A percentile compares a stretch with the other conserved stretches of the same genome.
Evolutionary conservation across 331 rosid species (phyloP).

Genomic region (Acacia concinna): DNA sequence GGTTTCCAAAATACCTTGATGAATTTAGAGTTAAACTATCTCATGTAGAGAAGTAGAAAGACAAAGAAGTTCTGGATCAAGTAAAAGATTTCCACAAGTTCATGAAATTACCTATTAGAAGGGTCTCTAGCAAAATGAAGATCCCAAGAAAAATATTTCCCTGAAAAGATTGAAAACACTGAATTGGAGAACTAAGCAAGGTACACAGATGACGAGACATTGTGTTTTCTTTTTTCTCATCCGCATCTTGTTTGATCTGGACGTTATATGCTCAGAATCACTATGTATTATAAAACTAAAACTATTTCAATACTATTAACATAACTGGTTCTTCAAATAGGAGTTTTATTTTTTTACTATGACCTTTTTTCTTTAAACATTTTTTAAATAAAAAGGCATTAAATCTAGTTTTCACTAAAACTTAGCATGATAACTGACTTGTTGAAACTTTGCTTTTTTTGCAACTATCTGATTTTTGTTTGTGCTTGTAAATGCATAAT

Average conservation of each 20-base stretch:
- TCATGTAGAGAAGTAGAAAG: neutral
- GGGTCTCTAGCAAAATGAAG: neutral
- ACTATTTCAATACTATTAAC: neutral
- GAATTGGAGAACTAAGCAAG: neutral
- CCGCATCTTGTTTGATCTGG: slow-evolving; percentile 2
- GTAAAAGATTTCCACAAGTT: neutral
- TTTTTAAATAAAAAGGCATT: neutral
- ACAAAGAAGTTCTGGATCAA: neutral
- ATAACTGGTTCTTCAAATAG: neutral
- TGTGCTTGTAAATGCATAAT: neutral
- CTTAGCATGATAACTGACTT: neutral
- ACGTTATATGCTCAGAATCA: neutral
- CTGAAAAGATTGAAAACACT: neutral
- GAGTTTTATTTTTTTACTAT: neutral
- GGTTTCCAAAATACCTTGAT: neutral
- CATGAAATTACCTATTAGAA: neutral
- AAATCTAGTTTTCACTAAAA: neutral
- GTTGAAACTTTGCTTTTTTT: slow-evolving; percentile 5
- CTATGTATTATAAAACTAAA: neutral
- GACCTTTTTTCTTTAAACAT: neutral
- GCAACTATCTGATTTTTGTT: neutral
- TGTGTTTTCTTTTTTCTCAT: neutral
- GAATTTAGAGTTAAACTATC: neutral
- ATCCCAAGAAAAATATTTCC: neutral
- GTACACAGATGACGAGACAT: neutral